Percentiles rank a stretch among this genome's conserved stretches.
phyloP scores from a whole-genome alignment of 768 basidiomycete species.

The Chalciporus sphaerocephalus region DNA sequence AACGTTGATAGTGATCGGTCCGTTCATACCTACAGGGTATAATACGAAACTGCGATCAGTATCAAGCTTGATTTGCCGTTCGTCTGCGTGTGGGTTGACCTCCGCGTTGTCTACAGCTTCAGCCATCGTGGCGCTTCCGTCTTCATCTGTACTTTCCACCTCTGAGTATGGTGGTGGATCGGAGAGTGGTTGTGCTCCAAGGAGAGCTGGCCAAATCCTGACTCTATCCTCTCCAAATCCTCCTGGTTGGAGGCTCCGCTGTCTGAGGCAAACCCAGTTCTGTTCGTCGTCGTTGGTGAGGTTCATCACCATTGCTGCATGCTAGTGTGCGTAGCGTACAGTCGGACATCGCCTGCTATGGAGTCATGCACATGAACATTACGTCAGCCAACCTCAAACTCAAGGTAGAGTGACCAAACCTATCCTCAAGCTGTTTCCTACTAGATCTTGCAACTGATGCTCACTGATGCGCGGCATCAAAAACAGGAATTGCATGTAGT shows the following conservation, averaged over 20 bases:
- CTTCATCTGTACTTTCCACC: constrained; percentile 11
- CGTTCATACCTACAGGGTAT: constrained; percentile 77
- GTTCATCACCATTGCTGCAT: constrained; percentile 20
- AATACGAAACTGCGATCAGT: constrained; percentile 91
- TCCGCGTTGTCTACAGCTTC: background rate
- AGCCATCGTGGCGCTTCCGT: constrained; percentile 1
- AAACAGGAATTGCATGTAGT: too few relatives aligned
- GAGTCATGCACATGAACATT: constrained; percentile 9
- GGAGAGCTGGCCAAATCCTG: constrained; percentile 43
- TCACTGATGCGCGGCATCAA: too few relatives aligned
- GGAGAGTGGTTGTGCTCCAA: constrained; percentile 39
- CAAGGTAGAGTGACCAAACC: too few relatives aligned
- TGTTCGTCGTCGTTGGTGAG: constrained; percentile 21
- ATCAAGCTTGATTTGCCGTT: constrained; percentile 83
- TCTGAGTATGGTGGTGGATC: constrained; percentile 29
- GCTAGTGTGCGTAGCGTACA: background rate
- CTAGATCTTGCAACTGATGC: too few relatives aligned
- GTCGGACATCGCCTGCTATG: background rate
- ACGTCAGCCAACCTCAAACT: constrained; percentile 20
- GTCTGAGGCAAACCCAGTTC: constrained; percentile 46
- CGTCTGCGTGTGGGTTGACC: constrained; percentile 57
- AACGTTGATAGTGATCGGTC: constrained; percentile 11
- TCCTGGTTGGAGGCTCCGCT: constrained; percentile 49
- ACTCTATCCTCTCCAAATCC: constrained; percentile 59
- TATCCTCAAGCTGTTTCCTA: too few relatives aligned